A percentile compares a stretch with the other conserved stretches of the same genome.
These are phyloP conservation scores for Sporothrix sp. DNA, from an alignment of 2,329 filamentous ascomycete genomes.

Conservation along the genomic window DNA sequence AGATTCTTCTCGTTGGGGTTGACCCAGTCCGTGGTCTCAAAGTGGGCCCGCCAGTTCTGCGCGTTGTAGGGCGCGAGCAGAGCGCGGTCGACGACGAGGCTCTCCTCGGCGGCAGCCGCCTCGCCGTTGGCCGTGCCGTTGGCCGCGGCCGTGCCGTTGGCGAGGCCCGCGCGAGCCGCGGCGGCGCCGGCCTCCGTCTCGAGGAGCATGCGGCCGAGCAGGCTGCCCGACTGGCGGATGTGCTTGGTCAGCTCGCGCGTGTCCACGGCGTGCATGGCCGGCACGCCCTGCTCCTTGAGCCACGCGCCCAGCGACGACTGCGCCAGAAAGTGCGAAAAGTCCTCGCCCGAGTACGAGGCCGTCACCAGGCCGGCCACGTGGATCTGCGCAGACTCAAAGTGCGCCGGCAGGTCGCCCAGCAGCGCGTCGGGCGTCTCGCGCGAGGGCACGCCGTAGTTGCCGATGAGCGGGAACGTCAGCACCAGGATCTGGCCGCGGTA, in stretches of 20 bases:
- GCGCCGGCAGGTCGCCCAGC: constrained; percentile 72
- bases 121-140: neutral
- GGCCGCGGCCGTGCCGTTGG: constrained; percentile 14
- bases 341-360: constrained; percentile 85
- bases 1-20: constrained; percentile 91
- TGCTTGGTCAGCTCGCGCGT: constrained; percentile 89
- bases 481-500: constrained; percentile 92
- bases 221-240: constrained; percentile 88
- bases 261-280: constrained; percentile 91
- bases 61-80: constrained; percentile 28
- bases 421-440: constrained; percentile 77
- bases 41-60: constrained; percentile 45
- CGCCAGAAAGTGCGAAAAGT: constrained; percentile 91
- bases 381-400: constrained; percentile 89
- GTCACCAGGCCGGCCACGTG: constrained; percentile 89
- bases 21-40: constrained; percentile 77
- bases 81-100: neutral
- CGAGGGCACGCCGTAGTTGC: constrained; percentile 95
- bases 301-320: constrained; percentile 83
- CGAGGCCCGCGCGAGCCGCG: constrained; percentile 18
- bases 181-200: constrained; percentile 46
- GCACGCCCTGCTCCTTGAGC: constrained; percentile 92
- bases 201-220: constrained; percentile 83
- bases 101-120: neutral
- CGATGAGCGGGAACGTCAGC: constrained; percentile 88